Evolutionary conservation across 2,329 filamentous ascomycete species (phyloP).

Genomic region (Colletotrichum acutatum): DNA sequence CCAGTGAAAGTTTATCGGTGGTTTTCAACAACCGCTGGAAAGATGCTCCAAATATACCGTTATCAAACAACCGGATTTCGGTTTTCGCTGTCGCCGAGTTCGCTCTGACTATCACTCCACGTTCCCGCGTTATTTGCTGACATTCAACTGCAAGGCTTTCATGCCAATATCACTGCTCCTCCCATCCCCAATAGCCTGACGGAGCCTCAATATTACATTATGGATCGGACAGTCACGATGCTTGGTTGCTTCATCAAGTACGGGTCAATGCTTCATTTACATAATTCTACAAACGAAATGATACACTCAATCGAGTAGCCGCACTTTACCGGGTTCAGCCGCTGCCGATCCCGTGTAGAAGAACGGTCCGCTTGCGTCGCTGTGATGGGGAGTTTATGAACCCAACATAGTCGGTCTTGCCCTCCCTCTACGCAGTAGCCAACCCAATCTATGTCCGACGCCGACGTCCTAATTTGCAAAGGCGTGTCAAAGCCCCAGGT

Average conservation of each 20-base stretch:
- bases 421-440: conserved; percentile 3
- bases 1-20: neutral
- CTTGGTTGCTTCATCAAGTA: neutral
- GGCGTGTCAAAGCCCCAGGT: conserved; percentile 10
- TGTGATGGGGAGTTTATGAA: neutral
- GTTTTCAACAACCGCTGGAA: neutral
- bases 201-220: too few species aligned
- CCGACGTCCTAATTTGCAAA: neutral
- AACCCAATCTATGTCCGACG: conserved; percentile 18
- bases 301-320: conserved; percentile 17
- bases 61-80: neutral
- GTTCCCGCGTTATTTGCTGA: neutral
- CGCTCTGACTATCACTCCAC: neutral
- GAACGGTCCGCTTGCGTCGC: neutral
- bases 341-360: neutral
- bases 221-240: too few species aligned
- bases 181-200: neutral
- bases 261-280: conserved; percentile 10
- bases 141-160: neutral
- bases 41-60: neutral
- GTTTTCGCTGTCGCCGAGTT: neutral
- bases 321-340: neutral
- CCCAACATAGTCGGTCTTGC: neutral
- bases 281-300: conserved; percentile 35
- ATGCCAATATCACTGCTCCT: neutral